Conservation (phyloP, 345 rosid species). For the Anacardium occidentale region DNA sequence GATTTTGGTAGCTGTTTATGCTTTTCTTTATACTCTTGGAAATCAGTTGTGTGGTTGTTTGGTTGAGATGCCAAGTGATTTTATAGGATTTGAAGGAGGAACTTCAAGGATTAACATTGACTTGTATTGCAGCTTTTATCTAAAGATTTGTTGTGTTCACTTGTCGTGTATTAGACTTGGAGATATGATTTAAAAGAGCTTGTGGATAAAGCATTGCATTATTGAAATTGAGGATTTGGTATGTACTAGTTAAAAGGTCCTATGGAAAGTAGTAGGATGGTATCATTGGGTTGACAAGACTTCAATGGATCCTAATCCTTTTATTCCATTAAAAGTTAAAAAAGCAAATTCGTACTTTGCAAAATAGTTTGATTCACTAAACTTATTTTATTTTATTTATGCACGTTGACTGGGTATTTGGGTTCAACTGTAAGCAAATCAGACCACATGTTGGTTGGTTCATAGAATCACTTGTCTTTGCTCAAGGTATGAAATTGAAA, state of each 20-base stretch:
- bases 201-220: background rate
- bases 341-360: too few relatives aligned
- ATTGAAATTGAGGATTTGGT: background rate
- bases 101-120: background rate
- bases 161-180: background rate
- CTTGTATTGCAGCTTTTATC: background rate
- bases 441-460: too few relatives aligned
- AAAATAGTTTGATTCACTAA: too few relatives aligned
- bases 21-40: background rate
- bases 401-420: background rate
- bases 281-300: background rate
- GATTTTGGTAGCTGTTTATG: background rate
- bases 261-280: background rate
- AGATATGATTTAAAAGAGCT: background rate
- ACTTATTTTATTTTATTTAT: background rate
- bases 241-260: background rate
- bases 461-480: too few relatives aligned
- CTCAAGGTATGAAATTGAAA: too few relatives aligned
- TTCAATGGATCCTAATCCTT: too few relatives aligned
- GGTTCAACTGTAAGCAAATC: too few relatives aligned
- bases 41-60: background rate
- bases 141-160: background rate
- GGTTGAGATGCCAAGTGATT: background rate
- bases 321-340: too few relatives aligned
- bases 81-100: background rate